Evolutionary conservation across 1,284 basidiomycete species (phyloP).

Genomic region (Malassezia obtusa): DNA sequence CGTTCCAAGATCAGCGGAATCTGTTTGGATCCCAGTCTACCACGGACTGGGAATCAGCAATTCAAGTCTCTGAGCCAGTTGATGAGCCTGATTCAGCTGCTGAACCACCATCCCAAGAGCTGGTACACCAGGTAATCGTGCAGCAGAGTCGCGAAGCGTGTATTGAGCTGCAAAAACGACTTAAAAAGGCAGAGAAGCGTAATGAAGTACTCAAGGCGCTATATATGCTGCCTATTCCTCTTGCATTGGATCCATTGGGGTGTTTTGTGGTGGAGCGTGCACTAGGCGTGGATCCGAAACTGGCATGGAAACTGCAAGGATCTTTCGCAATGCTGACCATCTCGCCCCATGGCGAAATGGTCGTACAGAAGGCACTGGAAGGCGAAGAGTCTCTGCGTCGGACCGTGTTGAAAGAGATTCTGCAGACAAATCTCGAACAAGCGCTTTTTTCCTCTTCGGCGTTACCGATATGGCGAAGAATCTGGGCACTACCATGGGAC

Average conservation of each 20-base stretch:
- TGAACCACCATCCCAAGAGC: no score
- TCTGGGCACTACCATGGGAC: conserved; percentile 29
- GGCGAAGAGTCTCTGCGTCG: conserved; percentile 19
- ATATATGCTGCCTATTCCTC: conserved; percentile 16
- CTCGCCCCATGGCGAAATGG: conserved; percentile 38
- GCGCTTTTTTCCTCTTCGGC: conserved; percentile 34
- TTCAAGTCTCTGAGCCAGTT: not conserved
- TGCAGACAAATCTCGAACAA: conserved; percentile 24
- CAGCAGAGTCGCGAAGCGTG: conserved; percentile 22
- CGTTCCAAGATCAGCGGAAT: not conserved
- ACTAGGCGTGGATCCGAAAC: conserved; percentile 13
- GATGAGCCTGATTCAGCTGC: no score
- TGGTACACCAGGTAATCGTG: not conserved
- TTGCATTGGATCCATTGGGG: conserved; percentile 35
- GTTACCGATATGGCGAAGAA: conserved; percentile 40
- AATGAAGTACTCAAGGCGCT: conserved; percentile 26
- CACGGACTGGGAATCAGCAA: not conserved
- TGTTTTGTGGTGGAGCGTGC: conserved; percentile 41
- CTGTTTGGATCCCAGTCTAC: not conserved
- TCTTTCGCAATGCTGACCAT: conserved; percentile 28
- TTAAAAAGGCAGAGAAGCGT: conserved; percentile 22
- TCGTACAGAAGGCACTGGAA: conserved; percentile 34
- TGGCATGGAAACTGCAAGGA: conserved; percentile 24
- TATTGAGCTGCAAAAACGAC: conserved; percentile 34
- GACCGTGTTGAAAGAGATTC: conserved; percentile 29